These are phyloP conservation scores for thale cress (Arabidopsis thaliana) DNA, from an alignment of 345 rosid genomes.

Conservation along the genomic window TAIR10.1 NC_003075.7:17579001-17579500, in stretches of 20 bases:
- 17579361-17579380: conserved; percentile 37
- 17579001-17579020: not conserved
- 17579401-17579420: conserved; percentile 38
- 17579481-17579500: conserved; percentile 24
- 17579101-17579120: conserved; percentile 2
- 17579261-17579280: not conserved
- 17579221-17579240: conserved; percentile 14
- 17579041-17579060: not conserved
- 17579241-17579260: no score
- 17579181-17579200: conserved; percentile 38
- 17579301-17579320: conserved; percentile 32
- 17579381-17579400: conserved; percentile 37
- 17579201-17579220: conserved; percentile 42
- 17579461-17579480: conserved; percentile 55
- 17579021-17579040: not conserved
- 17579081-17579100: conserved; percentile 16
- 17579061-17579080: not conserved
- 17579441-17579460: conserved; percentile 61
- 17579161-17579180: conserved; percentile 19
- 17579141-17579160: conserved; percentile 17
- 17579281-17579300: conserved; percentile 41
- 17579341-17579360: conserved; percentile 30
- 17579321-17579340: conserved; percentile 40
- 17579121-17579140: not conserved
- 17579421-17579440: conserved; percentile 2